Evolutionary conservation across 1,284 basidiomycete genomes (phyloP).

Genomic region (Puccinia novopanici): DNA sequence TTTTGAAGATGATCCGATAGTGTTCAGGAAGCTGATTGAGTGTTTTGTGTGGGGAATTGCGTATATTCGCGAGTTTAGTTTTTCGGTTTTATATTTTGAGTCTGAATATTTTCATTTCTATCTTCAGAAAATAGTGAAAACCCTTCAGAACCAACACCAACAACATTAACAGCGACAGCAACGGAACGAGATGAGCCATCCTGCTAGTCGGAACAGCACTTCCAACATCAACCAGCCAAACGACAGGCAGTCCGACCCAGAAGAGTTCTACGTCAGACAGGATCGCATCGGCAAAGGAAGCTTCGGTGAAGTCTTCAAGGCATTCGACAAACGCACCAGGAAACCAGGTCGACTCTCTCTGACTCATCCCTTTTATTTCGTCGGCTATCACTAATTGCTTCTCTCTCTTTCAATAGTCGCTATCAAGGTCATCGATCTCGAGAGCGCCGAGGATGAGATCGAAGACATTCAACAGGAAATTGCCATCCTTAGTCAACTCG

Average conservation of each 20-base stretch:
- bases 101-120: too few relatives aligned
- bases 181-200: slow-evolving; percentile 14
- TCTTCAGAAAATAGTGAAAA: neutral
- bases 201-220: neutral
- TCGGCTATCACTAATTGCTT: neutral
- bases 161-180: neutral
- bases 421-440: slow-evolving; percentile 98
- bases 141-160: neutral
- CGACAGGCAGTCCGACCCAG: slow-evolving; percentile 68
- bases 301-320: slow-evolving; percentile 97
- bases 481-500: slow-evolving; percentile 94
- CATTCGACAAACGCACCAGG: slow-evolving; percentile 86
- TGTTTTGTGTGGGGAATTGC: too few relatives aligned
- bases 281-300: slow-evolving; percentile 95
- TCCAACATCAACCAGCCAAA: neutral
- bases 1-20: too few relatives aligned
- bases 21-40: too few relatives aligned
- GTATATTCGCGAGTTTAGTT: too few relatives aligned
- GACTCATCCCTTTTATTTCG: neutral
- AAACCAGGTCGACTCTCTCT: slow-evolving; percentile 69
- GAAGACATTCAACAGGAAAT: slow-evolving; percentile 99
- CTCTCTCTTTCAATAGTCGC: slow-evolving; percentile 53
- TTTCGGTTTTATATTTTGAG: too few relatives aligned
- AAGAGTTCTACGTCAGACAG: slow-evolving; percentile 92
- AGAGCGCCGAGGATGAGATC: slow-evolving; percentile 98